phyloP scores from a whole-genome alignment of 1,284 basidiomycete species.

The Tilletiopsis washingtonensis region DNA sequence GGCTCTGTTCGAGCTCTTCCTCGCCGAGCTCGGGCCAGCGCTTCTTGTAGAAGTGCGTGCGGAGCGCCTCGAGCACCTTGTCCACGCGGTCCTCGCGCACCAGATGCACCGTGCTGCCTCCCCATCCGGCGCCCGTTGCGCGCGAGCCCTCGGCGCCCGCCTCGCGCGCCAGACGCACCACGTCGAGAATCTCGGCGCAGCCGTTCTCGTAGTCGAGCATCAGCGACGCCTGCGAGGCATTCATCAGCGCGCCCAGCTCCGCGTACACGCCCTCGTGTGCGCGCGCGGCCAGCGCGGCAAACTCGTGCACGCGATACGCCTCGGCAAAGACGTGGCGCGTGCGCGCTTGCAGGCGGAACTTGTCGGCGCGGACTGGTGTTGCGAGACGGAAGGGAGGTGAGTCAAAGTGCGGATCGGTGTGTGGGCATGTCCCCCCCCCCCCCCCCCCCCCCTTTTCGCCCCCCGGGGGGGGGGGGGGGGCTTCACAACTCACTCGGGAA shows the following conservation, averaged over 20 bases:
- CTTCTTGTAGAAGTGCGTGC: constrained; percentile 23
- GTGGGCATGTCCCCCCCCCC: too few relatives aligned
- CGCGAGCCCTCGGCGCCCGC: constrained; percentile 38
- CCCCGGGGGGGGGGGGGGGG: too few relatives aligned
- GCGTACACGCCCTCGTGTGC: constrained; percentile 15
- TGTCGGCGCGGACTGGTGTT: constrained; percentile 32
- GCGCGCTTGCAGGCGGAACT: constrained; percentile 29
- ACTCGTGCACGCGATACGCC: constrained; percentile 31
- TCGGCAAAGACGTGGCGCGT: constrained; percentile 42
- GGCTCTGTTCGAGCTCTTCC: constrained; percentile 23
- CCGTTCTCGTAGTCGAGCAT: constrained; percentile 33
- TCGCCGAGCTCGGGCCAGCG: constrained; percentile 22
- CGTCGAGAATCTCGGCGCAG: constrained; percentile 35
- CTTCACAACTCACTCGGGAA: constrained; percentile 35
- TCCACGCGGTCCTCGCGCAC: constrained; percentile 32
- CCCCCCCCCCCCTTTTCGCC: too few relatives aligned
- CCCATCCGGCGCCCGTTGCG: constrained; percentile 38
- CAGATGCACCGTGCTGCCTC: constrained; percentile 41
- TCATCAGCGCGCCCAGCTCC: constrained; percentile 35
- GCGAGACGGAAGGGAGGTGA: not conserved
- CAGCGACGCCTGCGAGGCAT: constrained; percentile 34
- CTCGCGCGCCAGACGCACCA: constrained; percentile 32
- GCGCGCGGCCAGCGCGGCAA: constrained; percentile 19
- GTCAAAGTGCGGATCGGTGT: too few relatives aligned
- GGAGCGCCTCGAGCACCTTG: constrained; percentile 24